These are phyloP conservation scores for Eucalyptus leucophloia DNA, from an alignment of 345 rosid genomes.

Conservation along the genomic window DNA sequence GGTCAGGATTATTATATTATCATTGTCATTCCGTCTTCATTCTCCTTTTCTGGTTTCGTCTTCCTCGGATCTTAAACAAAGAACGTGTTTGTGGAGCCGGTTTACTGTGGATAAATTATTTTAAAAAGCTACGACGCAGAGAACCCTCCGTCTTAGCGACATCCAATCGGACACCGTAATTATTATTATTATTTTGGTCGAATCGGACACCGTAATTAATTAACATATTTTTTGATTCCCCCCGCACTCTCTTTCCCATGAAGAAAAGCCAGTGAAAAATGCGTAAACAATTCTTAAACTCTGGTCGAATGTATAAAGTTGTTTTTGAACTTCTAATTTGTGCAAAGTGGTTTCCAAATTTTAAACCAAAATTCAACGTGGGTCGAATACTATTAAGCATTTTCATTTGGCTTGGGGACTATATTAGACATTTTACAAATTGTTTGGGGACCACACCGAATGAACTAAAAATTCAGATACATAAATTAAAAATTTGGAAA, in stretches of 20 bases:
- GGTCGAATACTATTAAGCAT: neutral
- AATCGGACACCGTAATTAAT: neutral
- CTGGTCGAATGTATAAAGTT: fast-evolving
- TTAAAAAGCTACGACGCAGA: neutral
- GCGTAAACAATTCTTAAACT: neutral
- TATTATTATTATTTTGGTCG: too few species aligned
- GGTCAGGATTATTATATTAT: neutral
- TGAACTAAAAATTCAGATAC: fast-evolving
- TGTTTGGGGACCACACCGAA: fast-evolving
- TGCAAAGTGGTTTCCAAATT: fast-evolving
- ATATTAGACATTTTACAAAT: neutral
- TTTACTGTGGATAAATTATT: neutral
- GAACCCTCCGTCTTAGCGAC: neutral
- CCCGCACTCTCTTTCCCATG: neutral
- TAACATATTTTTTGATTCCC: neutral
- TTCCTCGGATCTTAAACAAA: neutral
- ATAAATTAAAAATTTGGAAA: fast-evolving
- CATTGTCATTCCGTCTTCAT: neutral
- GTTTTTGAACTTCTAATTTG: neutral
- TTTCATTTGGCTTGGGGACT: fast-evolving
- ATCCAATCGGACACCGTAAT: neutral
- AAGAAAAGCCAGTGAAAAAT: neutral
- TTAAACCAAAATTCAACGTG: fast-evolving
- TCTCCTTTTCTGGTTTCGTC: neutral
- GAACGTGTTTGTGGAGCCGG: neutral